Base-by-base conservation (phyloP, 768 basidiomycete species). In the Naganishia kalamii region DNA sequence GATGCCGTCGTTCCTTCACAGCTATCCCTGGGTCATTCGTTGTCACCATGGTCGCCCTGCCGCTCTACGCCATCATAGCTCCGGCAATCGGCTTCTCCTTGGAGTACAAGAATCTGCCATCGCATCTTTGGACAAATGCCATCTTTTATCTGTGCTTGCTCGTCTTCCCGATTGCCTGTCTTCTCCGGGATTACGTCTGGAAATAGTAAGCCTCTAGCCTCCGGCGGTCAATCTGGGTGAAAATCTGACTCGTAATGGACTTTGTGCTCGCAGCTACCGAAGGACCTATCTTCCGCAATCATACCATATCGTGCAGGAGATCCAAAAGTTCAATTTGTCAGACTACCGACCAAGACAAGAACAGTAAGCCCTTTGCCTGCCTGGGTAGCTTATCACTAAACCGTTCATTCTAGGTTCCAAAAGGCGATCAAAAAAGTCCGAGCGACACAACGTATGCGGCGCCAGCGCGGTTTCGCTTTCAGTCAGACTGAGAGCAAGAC, bases 391-490 rank as follows among this genome's bases (percentile, higher is more conserved):
- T 52, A 13, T 23, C 23, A 29, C 30, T 21, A 41, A 13, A 37
- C 23, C 4, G 25, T 60, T n/a, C 21, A 23, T 33, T 30, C 4
- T 48, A 93, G 90, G 78, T 96, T 96, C 80, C 92, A 97, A 79
- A 96, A 97, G 77, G 96, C 96, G 17, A 99, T 99, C 83, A 98
- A 97, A 80, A 99, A 99, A 78, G 96, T 99, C 13, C 86, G 96
- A n/a, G 96, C 96, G 0, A 90, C 92, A 1, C 96, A 99, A 75
- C 86, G 96, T 35, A 91, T 98, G 89, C 87, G 96, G 15, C 84
- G 90, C 63, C 96, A 91, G 68, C 86, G 96, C 51, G 96, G 96
- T 3, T 99, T 98, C 76, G 96, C 96, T 4, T 99, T 99, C 82
- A 92, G 89, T 77, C 93, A 97, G 79, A 96, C 92, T 2, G 93